Evolutionary conservation across 148 eudicot species (phyloP).

Genomic region (Persicaria maculosa): DNA sequence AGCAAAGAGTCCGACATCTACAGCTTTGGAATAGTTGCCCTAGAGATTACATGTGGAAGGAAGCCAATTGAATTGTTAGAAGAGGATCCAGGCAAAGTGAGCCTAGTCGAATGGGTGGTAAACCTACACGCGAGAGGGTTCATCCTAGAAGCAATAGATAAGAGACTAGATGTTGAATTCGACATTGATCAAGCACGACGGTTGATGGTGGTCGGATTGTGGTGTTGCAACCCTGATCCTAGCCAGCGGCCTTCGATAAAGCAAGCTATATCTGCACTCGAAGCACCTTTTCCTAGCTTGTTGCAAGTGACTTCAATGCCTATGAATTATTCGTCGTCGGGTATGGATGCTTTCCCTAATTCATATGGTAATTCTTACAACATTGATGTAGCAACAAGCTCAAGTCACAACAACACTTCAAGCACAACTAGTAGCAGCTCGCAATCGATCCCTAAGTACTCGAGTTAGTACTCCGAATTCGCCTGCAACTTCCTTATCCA

Average conservation of each 20-base stretch:
- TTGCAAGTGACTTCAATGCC: no score
- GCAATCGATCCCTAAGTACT: no score
- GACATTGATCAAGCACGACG: slow-evolving; percentile 28
- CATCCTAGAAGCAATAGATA: slow-evolving; percentile 27
- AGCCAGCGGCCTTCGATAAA: slow-evolving; percentile 37
- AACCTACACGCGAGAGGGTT: slow-evolving; percentile 27
- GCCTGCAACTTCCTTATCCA: no score
- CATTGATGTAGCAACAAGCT: no score
- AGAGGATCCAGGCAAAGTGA: slow-evolving; percentile 9
- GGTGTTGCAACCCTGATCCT: slow-evolving; percentile 52
- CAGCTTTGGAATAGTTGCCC: not conserved
- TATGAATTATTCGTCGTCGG: no score
- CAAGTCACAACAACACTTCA: no score
- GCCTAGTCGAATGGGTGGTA: slow-evolving; percentile 43
- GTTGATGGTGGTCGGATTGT: slow-evolving; percentile 41
- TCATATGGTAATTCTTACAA: no score
- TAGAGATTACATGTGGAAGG: not conserved
- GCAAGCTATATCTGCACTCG: slow-evolving; percentile 39
- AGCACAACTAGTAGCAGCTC: no score
- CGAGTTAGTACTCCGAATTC: no score
- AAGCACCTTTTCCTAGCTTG: not conserved
- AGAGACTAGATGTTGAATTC: slow-evolving; percentile 24
- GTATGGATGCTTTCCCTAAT: no score
- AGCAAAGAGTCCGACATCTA: not conserved
- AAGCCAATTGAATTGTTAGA: slow-evolving; percentile 9